phyloP scores from a whole-genome alignment of 2,329 filamentous ascomycete species.

The Hymenoscyphus infarciens region DNA sequence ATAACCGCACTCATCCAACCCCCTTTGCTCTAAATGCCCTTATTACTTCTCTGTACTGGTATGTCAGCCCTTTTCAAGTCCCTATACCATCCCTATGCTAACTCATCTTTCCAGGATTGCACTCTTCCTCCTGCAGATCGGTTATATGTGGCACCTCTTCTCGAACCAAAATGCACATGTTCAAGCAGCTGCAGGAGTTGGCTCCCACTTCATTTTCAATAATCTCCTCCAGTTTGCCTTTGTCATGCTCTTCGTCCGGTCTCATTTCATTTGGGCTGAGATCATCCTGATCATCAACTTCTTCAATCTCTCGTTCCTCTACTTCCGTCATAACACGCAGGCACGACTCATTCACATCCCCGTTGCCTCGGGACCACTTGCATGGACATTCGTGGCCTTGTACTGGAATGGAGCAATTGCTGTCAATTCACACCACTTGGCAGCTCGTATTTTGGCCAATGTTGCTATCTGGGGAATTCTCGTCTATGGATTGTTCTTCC shows the following conservation, averaged over 20 bases:
- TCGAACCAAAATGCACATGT: conserved; percentile 59
- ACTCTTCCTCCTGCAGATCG: conserved; percentile 71
- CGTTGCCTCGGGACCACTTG: conserved; percentile 72
- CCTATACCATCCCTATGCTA: background rate
- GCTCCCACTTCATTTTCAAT: conserved; percentile 79
- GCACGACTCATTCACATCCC: conserved; percentile 73
- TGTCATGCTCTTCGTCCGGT: conserved; percentile 77
- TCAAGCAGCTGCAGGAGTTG: conserved; percentile 70
- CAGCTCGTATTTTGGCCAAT: conserved; percentile 79
- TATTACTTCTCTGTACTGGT: conserved; percentile 74
- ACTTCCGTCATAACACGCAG: conserved; percentile 73
- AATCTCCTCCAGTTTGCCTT: conserved; percentile 81
- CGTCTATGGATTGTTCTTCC: conserved; percentile 72
- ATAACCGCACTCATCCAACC: conserved; percentile 63
- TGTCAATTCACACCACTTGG: conserved; percentile 62
- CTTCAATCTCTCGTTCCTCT: conserved; percentile 72
- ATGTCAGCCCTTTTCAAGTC: conserved; percentile 22
- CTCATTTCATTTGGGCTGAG: conserved; percentile 72
- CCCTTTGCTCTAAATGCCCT: conserved; percentile 71
- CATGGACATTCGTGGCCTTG: conserved; percentile 81
- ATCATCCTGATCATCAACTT: conserved; percentile 76
- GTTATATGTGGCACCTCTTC: conserved; percentile 76
- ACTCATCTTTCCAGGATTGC: conserved; percentile 51
- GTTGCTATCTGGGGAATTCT: conserved; percentile 84
- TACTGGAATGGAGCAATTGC: conserved; percentile 89